Percentiles rank a stretch among this genome's conserved stretches.
These are phyloP conservation scores for Chenopodium quinoa DNA, from an alignment of 148 eudicot species.

Conservation along the genomic window DNA sequence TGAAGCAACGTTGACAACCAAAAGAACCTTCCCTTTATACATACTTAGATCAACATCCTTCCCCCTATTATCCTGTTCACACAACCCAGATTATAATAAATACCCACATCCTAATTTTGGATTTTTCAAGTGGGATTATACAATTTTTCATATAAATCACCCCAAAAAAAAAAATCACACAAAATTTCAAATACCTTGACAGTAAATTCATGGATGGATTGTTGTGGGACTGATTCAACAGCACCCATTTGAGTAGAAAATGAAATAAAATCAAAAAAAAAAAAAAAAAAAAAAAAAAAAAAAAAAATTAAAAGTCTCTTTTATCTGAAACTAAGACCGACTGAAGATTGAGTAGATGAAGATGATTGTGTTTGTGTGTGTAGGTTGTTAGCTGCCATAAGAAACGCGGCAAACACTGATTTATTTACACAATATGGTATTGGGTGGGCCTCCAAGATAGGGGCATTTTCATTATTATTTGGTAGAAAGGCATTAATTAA, in stretches of 20 bases:
- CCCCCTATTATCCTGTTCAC: slow-evolving; percentile 56
- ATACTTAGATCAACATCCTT: slow-evolving; percentile 65
- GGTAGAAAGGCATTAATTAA: no score
- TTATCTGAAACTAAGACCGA: no score
- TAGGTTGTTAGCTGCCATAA: background rate
- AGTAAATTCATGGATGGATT: slow-evolving; percentile 66
- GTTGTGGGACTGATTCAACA: slow-evolving; percentile 49
- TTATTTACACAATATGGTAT: background rate
- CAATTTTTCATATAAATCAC: background rate
- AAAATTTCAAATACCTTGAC: slow-evolving; percentile 46
- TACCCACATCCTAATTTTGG: background rate
- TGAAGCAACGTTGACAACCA: slow-evolving; percentile 90
- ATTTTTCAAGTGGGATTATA: background rate
- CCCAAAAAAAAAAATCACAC: background rate
- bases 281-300: no score
- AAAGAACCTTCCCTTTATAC: slow-evolving; percentile 82
- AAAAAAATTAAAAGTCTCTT: no score
- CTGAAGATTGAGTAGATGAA: background rate
- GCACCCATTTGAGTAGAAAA: slow-evolving; percentile 48
- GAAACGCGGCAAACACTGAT: background rate
- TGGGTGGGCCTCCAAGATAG: background rate
- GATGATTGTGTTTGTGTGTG: background rate
- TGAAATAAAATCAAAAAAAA: no score
- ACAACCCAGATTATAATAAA: background rate
- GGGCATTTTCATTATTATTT: no score